Base-by-base conservation (phyloP, 1,139 yeast genomes). In the Taphrina communis region DNA sequence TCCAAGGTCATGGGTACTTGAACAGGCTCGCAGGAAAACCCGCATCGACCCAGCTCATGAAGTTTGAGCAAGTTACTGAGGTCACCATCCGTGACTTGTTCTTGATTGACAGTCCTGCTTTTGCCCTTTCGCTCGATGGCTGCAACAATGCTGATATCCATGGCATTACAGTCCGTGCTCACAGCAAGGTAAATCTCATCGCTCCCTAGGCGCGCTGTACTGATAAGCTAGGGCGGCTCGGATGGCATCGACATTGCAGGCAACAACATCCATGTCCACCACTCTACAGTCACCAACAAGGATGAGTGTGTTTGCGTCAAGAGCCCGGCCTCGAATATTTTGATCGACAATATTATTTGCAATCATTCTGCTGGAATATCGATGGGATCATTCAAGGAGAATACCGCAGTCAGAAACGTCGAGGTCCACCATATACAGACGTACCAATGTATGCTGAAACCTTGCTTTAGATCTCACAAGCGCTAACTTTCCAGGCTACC, bases 251-350 rank as follows among this genome's bases (percentile, higher is more conserved):
- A 56, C 36, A 11, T 56, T 25, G n/a, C 60, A 9, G 60, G 60
- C 21, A 31, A 56, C 46, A 56, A 56, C 58, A 53, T 53, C 7
- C 58, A 53, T 19, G 42, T 53, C 7, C 58, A 53, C 17, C 42
- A 53, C 25, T 36, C 19, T 14, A 41, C 46, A 19, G 50, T 56
- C 21, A 39, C 60, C 21, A 56, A 56, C 60, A 56, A 25, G 17
- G 60, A 56, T 39, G 60, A 56, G 7, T 56, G 60, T 56, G 60
- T 41, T 14, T 31, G 38, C 7, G 60, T 41, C 50, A 56, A 56
- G 50, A 56, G 50, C 39, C 60, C 60, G n/a, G 48, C 60, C 50
- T 17, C 46, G 17, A 39, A 56, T 25, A 25, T 41, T 3, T 50
- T 56, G 12, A 41, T 56, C 8, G 60, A 56, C 36, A 41, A 56